phyloP scores from a whole-genome alignment of 495 filamentous ascomycete genomes.

The Tuber umbilicatum region DNA sequence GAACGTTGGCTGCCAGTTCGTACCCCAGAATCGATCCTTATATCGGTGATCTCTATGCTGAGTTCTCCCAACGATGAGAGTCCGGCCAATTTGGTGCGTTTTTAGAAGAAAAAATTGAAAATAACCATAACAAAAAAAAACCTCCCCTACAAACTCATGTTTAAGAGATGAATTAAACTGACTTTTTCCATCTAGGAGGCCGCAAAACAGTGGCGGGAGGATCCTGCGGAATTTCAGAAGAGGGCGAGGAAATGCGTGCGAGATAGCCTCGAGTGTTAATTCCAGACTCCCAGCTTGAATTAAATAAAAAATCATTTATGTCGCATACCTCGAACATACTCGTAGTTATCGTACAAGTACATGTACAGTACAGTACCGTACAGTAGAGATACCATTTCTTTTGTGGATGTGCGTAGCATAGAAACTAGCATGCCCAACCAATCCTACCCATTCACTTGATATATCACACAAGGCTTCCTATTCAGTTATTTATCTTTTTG shows the following conservation, averaged over 20 bases:
- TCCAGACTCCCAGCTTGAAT: not conserved
- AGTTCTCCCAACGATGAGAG: conserved; percentile 98
- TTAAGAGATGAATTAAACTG: conserved; percentile 9
- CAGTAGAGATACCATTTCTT: not conserved
- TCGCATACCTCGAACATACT: not conserved
- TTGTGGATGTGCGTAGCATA: conserved; percentile 1
- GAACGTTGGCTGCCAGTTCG: conserved; percentile 97
- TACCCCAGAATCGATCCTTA: conserved; percentile 95
- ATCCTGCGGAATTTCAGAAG: conserved; percentile 74
- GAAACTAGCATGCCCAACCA: not conserved
- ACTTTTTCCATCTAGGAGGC: conserved; percentile 56
- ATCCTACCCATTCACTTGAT: not conserved
- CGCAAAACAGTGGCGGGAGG: conserved; percentile 96
- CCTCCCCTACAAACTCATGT: not conserved
- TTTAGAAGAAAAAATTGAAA: conserved; percentile 11
- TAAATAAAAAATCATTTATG: not conserved
- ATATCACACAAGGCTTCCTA: not conserved
- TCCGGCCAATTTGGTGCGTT: conserved; percentile 70
- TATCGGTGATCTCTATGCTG: conserved; percentile 97
- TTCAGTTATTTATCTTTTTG: not conserved
- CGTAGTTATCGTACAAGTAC: too few relatives aligned
- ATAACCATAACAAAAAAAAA: conserved; percentile 5
- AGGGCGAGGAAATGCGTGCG: conserved; percentile 74
- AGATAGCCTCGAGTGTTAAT: conserved; percentile 52
- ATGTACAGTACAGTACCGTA: too few relatives aligned